Evolutionary conservation across 768 basidiomycete species (phyloP).

Genomic region (Pulveroboletus frians): DNA sequence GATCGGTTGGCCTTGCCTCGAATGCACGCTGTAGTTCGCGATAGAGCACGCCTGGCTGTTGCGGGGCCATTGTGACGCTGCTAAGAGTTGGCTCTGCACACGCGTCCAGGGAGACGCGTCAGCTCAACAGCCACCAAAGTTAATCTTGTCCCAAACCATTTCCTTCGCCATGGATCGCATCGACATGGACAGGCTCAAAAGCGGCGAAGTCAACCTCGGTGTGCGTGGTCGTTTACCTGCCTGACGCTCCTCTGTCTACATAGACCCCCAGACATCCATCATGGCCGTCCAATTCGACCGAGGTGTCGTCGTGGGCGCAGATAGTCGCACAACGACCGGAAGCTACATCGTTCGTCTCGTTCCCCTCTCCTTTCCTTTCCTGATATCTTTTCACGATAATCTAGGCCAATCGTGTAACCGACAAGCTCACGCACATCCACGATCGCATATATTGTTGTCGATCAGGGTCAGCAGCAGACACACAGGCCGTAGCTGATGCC

Average conservation of each 20-base stretch:
- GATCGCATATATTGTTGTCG: constrained; percentile 99
- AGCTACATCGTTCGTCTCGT: constrained; percentile 79
- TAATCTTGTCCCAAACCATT: constrained; percentile 16
- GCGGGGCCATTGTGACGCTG: constrained; percentile 39
- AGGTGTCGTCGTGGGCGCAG: constrained; percentile 95
- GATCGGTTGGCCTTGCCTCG: constrained; percentile 56
- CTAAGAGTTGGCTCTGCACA: constrained; percentile 7
- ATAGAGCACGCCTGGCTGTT: constrained; percentile 56
- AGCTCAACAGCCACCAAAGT: constrained; percentile 29
- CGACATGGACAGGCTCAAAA: constrained; percentile 84
- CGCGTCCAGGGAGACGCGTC: constrained; percentile 50
- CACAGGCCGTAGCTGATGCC: constrained; percentile 91
- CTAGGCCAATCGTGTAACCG: constrained; percentile 96
- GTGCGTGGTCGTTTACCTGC: constrained; percentile 45
- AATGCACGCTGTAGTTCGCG: constrained; percentile 65
- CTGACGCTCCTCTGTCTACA: neutral
- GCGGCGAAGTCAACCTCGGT: constrained; percentile 94
- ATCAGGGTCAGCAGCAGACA: constrained; percentile 96
- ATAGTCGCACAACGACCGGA: constrained; percentile 95
- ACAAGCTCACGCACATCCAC: constrained; percentile 94
- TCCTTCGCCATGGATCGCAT: constrained; percentile 50
- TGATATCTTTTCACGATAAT: neutral
- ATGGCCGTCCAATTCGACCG: constrained; percentile 97
- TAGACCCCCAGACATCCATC: constrained; percentile 76
- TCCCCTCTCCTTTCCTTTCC: neutral